Conservation (phyloP, 2,329 filamentous ascomycete species). For the Alternaria arbusti region DNA sequence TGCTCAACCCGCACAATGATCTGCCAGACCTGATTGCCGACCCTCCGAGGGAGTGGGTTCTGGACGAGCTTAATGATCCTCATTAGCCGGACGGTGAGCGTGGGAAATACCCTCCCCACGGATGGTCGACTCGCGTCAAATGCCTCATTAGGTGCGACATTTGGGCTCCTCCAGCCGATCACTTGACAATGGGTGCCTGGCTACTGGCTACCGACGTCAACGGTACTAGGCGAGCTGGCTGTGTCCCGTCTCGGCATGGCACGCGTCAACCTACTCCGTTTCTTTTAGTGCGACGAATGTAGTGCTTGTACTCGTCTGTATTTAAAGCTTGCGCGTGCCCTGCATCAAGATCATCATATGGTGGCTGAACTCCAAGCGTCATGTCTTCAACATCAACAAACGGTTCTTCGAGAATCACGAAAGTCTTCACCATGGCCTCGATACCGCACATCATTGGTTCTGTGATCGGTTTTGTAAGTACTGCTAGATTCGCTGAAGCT, state of each 20-base stretch:
- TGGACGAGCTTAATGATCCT: neutral
- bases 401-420: neutral
- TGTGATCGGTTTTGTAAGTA: conserved; percentile 11
- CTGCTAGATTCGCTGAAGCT: neutral
- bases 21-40: neutral
- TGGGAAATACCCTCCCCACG: neutral
- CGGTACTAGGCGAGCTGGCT: neutral
- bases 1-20: neutral
- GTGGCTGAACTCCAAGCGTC: neutral
- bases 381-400: conserved; percentile 9
- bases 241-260: neutral
- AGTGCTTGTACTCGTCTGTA: neutral
- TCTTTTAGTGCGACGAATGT: neutral
- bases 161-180: neutral
- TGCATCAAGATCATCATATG: neutral
- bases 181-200: neutral
- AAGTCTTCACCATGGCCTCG: neutral
- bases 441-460: conserved; percentile 3
- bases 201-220: neutral
- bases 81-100: neutral
- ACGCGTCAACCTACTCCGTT: neutral
- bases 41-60: neutral
- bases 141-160: neutral
- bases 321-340: conserved; percentile 1
- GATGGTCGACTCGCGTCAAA: neutral